Evolutionary conservation across 495 filamentous ascomycete genomes (phyloP).

Genomic region (Tuber calosporum): DNA sequence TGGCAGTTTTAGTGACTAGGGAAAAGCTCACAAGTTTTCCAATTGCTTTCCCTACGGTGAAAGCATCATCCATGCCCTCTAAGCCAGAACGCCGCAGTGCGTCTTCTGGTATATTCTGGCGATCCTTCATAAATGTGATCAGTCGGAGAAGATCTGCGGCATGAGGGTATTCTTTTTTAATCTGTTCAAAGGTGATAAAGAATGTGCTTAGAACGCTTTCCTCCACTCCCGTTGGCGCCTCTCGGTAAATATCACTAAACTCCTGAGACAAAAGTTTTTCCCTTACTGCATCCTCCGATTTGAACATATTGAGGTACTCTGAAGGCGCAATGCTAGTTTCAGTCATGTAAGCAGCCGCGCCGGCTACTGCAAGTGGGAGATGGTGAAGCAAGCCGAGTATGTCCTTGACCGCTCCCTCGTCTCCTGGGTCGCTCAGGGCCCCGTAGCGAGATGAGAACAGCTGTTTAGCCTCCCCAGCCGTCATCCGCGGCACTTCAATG

Average conservation of each 20-base stretch:
- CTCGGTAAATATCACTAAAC: conserved; percentile 33
- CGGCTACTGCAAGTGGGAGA: conserved; percentile 21
- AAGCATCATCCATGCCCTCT: neutral
- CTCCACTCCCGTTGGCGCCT: conserved; percentile 40
- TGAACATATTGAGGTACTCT: neutral
- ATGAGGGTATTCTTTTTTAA: conserved; percentile 30
- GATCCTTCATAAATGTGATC: conserved; percentile 39
- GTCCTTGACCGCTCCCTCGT: neutral
- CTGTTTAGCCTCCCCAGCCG: neutral
- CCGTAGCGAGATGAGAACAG: neutral
- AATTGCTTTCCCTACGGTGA: neutral
- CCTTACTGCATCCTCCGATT: neutral
- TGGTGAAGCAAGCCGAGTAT: conserved; percentile 8
- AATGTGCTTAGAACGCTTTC: conserved; percentile 44
- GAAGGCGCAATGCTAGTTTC: neutral
- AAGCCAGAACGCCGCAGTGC: conserved; percentile 6
- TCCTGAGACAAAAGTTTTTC: conserved; percentile 14
- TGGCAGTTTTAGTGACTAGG: neutral
- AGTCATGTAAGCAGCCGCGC: conserved; percentile 11
- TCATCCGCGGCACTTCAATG: neutral
- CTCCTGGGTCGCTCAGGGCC: neutral
- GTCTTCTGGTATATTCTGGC: conserved; percentile 39
- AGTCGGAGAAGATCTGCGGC: conserved; percentile 40
- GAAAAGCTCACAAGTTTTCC: conserved; percentile 3
- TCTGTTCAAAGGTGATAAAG: conserved; percentile 49